These are phyloP conservation scores for Exophiala aquamarina DNA, from an alignment of 2,329 filamentous ascomycete species.

Conservation along the genomic window DNA sequence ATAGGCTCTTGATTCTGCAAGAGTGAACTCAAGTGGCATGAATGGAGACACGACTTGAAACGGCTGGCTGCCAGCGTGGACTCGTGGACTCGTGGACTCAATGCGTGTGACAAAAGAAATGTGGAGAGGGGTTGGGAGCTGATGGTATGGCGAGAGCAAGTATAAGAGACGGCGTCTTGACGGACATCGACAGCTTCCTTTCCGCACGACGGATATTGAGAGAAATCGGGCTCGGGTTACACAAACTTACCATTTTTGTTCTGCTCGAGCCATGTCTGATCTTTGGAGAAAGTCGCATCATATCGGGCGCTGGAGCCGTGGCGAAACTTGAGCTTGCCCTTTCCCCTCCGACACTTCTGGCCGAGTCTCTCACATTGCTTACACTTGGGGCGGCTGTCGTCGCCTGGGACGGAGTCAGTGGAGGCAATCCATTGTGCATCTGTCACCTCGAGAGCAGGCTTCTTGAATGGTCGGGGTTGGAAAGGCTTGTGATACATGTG, in stretches of 20 bases:
- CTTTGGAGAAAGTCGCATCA: slow-evolving; percentile 27
- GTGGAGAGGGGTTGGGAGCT: slow-evolving; percentile 4
- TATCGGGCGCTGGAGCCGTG: slow-evolving; percentile 28
- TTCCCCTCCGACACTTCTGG: slow-evolving; percentile 23
- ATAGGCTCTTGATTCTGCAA: neutral
- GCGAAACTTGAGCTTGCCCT: slow-evolving; percentile 27
- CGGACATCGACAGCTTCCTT: neutral
- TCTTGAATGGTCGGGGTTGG: neutral
- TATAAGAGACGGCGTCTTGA: slow-evolving; percentile 8
- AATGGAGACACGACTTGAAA: neutral
- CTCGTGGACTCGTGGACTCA: too few relatives aligned
- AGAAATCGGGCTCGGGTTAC: slow-evolving; percentile 12
- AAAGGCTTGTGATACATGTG: neutral
- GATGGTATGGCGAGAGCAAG: slow-evolving; percentile 4
- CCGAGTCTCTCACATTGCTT: slow-evolving; percentile 27
- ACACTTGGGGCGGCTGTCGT: slow-evolving; percentile 27
- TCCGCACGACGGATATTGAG: neutral
- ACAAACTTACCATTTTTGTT: slow-evolving; percentile 29
- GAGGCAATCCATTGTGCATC: neutral
- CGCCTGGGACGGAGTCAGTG: slow-evolving; percentile 25
- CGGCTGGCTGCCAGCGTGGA: too few relatives aligned
- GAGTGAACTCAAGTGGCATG: neutral
- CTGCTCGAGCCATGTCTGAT: slow-evolving; percentile 28
- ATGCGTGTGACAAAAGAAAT: neutral
- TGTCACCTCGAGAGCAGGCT: slow-evolving; percentile 4